Evolutionary conservation across 768 basidiomycete genomes (phyloP), one percentile per base, ranked within the genome.

Genomic region (Pluteus cervinus): DNA sequence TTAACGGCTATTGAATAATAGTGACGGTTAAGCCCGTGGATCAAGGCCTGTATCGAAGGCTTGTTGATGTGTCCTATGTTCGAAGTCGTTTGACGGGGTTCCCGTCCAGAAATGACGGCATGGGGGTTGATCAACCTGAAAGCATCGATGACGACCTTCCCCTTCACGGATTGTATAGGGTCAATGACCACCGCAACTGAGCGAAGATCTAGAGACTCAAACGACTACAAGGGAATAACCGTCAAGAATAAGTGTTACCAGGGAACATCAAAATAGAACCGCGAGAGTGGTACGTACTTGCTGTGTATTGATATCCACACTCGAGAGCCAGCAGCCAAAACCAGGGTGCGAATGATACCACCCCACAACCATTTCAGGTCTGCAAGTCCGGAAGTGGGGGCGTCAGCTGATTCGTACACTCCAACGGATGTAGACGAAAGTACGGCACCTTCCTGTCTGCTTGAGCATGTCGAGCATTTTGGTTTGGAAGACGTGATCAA

Each of bases 291-390:
- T 23, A 54, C 66, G 43, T 38, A 85, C 93, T 69, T 98, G 96
- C 54, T 99, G 96, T 4, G 96, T 99, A 63, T 97, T 96, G 56
- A 98, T 92, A 65, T 99, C 96, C 15, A 98, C 94, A 50, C 90
- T 92, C 31, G 93, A 97, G 26, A 99, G 69, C 96, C 96, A 99
- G 60, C 96, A 99, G 4, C 96, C 96, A 62, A 98, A 99, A 24
- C 96, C 96, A 39, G 96, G 96, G 69, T 99, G 96, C 25, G 96
- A 98, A 63, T 99, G 96, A 55, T 99, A 99, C 96, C 96, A 99
- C 3, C 96, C 96, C 1, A 99, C 96, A 4, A 98, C 96, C 81
- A 85, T 88, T 68, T 98, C 96, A 22, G 94, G 88, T 50, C 93
- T 82, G 26, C 12, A 16, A 24, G 21, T n/a, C 28, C 31, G 6